phyloP scores from a whole-genome alignment of 495 filamentous ascomycete species.

The Bacidia rubella region DNA sequence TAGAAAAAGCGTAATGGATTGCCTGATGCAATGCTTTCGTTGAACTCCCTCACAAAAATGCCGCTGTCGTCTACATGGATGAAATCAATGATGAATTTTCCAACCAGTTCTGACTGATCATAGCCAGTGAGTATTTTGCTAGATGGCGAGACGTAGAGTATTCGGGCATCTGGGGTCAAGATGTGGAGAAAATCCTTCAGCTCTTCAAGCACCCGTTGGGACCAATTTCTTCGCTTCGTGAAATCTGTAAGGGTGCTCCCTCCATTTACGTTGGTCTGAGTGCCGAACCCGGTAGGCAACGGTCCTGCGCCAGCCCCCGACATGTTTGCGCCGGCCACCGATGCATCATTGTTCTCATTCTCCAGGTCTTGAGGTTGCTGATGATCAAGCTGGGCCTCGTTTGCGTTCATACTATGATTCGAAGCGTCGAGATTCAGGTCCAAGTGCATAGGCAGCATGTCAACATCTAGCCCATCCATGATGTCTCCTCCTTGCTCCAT shows the following conservation, averaged over 20 bases:
- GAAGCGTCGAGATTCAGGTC: constrained; percentile 18
- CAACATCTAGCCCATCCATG: constrained; percentile 22
- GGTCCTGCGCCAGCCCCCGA: constrained; percentile 41
- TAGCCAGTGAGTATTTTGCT: constrained; percentile 68
- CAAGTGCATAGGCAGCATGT: constrained; percentile 23
- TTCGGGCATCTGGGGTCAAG: constrained; percentile 66
- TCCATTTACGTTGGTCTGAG: constrained; percentile 32
- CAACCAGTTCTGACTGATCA: constrained; percentile 51
- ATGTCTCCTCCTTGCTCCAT: constrained; percentile 22
- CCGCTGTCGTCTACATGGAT: constrained; percentile 81
- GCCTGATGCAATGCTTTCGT: constrained; percentile 76
- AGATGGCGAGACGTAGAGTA: constrained; percentile 76
- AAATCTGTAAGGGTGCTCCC: constrained; percentile 65
- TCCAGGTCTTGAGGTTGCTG: constrained; percentile 13
- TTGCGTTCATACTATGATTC: constrained; percentile 16
- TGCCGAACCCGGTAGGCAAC: constrained; percentile 39
- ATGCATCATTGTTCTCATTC: constrained; percentile 11
- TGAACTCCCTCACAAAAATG: constrained; percentile 77
- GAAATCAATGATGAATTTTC: constrained; percentile 60
- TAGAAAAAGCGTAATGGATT: constrained; percentile 78
- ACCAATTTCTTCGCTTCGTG: constrained; percentile 79
- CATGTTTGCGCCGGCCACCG: constrained; percentile 21
- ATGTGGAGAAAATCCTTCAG: constrained; percentile 82
- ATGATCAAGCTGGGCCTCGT: constrained; percentile 10
- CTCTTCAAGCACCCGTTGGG: constrained; percentile 76